These are phyloP conservation scores for Pyronema omphalodes DNA, from an alignment of 495 filamentous ascomycete species.

Conservation along the genomic window DNA sequence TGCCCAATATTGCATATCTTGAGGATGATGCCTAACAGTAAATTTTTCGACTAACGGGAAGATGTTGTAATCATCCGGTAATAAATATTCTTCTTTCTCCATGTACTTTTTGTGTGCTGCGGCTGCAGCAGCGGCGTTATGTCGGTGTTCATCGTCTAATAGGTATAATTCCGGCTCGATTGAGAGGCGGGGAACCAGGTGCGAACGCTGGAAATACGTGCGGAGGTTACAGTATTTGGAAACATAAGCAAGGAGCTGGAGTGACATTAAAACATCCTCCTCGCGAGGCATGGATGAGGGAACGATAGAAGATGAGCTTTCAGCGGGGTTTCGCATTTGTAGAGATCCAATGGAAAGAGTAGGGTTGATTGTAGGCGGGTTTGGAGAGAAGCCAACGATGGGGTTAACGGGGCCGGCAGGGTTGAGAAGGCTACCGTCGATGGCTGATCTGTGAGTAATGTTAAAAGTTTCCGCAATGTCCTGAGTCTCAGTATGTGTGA, in stretches of 20 bases:
- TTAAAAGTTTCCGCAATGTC: constrained; percentile 73
- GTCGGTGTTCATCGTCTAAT: constrained; percentile 42
- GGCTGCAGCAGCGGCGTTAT: constrained; percentile 12
- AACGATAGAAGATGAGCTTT: constrained; percentile 43
- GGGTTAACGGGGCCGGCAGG: constrained; percentile 38
- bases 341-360: constrained; percentile 41
- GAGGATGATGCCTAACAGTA: constrained; percentile 80
- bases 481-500: constrained; percentile 62
- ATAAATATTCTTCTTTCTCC: constrained; percentile 72
- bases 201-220: constrained; percentile 84
- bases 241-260: constrained; percentile 94
- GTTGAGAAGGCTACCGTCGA: constrained; percentile 78
- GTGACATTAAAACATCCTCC: constrained; percentile 92
- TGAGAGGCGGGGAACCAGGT: constrained; percentile 81
- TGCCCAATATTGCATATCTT: constrained; percentile 98
- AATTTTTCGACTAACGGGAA: constrained; percentile 98
- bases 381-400: constrained; percentile 56
- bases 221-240: constrained; percentile 96
- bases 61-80: constrained; percentile 90
- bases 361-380: constrained; percentile 51
- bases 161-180: constrained; percentile 68
- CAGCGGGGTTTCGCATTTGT: constrained; percentile 44
- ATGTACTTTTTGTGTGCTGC: constrained; percentile 35
- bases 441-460: constrained; percentile 74
- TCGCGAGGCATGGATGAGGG: constrained; percentile 82